Conservation (phyloP, 352 stramenopile species). For the Globisporangium radiosum region DNA sequence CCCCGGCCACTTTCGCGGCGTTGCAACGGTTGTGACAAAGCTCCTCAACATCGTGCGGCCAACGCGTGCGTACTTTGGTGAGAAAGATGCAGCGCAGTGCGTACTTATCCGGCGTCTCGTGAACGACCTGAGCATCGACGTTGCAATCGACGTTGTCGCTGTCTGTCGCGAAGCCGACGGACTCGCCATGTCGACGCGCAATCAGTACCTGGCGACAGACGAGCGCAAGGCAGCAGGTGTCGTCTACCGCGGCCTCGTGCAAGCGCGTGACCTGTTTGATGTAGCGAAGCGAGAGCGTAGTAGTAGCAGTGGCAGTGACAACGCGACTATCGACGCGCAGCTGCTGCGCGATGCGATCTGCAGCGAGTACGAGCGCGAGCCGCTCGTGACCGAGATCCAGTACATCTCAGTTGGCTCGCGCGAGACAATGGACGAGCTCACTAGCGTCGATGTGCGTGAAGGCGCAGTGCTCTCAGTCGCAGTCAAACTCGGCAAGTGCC, state of each 20-base stretch:
- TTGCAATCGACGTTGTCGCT: conserved; percentile 88
- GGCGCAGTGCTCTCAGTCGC: conserved; percentile 93
- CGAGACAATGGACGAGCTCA: conserved; percentile 92
- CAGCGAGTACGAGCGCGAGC: conserved; percentile 71
- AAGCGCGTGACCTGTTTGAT: conserved; percentile 40
- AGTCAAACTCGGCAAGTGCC: conserved; percentile 92
- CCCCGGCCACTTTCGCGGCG: conserved; percentile 96
- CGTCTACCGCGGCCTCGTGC: conserved; percentile 77
- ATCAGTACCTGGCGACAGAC: conserved; percentile 93
- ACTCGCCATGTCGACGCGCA: conserved; percentile 96
- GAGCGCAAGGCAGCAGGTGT: conserved; percentile 87
- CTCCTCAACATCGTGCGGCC: conserved; percentile 98
- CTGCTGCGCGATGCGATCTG: conserved; percentile 36
- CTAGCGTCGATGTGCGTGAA: conserved; percentile 48
- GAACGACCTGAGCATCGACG: conserved; percentile 94
- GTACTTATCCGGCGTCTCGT: conserved; percentile 94
- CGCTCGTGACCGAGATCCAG: conserved; percentile 91
- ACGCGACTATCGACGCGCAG: conserved; percentile 19
- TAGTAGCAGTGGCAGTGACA: neutral
- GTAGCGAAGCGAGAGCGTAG: conserved; percentile 10
- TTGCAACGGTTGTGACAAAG: conserved; percentile 99
- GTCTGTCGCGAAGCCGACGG: conserved; percentile 94
- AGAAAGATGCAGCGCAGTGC: conserved; percentile 98
- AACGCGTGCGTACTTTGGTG: conserved; percentile 96
- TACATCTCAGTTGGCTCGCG: conserved; percentile 95